These are phyloP conservation scores for Leccinum fibrillosum DNA, from an alignment of 768 basidiomycete genomes.

Conservation along the genomic window DNA sequence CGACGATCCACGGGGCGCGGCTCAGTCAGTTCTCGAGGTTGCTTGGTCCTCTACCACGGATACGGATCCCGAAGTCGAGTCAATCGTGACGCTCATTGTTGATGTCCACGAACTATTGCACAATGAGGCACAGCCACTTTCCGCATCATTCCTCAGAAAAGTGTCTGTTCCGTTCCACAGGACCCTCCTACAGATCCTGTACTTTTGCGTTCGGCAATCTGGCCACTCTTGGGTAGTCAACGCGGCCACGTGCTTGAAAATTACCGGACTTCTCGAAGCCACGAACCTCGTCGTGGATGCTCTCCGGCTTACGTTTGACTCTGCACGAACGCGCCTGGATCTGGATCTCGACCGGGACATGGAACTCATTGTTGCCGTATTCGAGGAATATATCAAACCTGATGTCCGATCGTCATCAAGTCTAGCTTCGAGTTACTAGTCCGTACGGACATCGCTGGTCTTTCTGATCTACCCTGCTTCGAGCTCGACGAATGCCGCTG, in stretches of 20 bases:
- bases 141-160: slow-evolving; percentile 66
- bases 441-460: slow-evolving; percentile 64
- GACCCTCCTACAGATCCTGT: slow-evolving; percentile 63
- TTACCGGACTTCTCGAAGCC: slow-evolving; percentile 61
- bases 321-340: slow-evolving; percentile 55
- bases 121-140: slow-evolving; percentile 72
- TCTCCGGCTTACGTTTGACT: slow-evolving; percentile 59
- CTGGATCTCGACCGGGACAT: slow-evolving; percentile 75
- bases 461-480: slow-evolving; percentile 63
- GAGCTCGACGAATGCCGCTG: slow-evolving; percentile 60
- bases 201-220: too few relatives aligned
- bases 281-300: slow-evolving; percentile 66
- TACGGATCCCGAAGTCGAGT: slow-evolving; percentile 49
- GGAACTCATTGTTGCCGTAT: slow-evolving; percentile 75
- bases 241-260: slow-evolving; percentile 58
- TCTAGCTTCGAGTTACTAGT: slow-evolving; percentile 71
- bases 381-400: slow-evolving; percentile 71
- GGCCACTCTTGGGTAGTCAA: slow-evolving; percentile 36
- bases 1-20: slow-evolving; percentile 72
- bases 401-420: slow-evolving; percentile 73
- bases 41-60: slow-evolving; percentile 69
- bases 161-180: slow-evolving; percentile 75
- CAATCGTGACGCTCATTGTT: slow-evolving; percentile 58
- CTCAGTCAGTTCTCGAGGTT: slow-evolving; percentile 75
- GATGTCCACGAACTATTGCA: slow-evolving; percentile 63